These are phyloP conservation scores for Vanrija humicola DNA, from an alignment of 1,284 basidiomycete genomes.

Conservation along the genomic window DNA sequence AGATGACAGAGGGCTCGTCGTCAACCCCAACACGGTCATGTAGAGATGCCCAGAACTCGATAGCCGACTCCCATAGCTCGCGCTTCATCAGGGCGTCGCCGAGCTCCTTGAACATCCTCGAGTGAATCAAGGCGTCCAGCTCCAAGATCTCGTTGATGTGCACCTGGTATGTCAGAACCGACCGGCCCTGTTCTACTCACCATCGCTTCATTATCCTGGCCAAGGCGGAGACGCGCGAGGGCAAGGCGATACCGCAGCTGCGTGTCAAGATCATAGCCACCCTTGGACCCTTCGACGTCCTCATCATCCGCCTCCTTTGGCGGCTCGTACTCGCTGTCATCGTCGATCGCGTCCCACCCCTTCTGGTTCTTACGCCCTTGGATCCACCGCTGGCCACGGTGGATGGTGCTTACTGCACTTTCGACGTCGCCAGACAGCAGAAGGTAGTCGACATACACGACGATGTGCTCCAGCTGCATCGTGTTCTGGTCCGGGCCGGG, in stretches of 20 bases:
- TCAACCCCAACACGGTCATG: constrained; percentile 54
- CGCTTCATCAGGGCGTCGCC: constrained; percentile 77
- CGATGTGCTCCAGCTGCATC: constrained; percentile 51
- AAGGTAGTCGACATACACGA: constrained; percentile 78
- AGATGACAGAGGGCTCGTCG: constrained; percentile 27
- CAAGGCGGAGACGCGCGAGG: constrained; percentile 74
- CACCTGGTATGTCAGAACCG: constrained; percentile 52
- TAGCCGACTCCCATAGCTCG: constrained; percentile 67
- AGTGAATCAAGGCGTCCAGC: constrained; percentile 70
- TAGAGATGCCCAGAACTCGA: constrained; percentile 71
- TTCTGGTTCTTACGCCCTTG: constrained; percentile 67
- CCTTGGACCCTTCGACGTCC: constrained; percentile 47
- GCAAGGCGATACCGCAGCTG: constrained; percentile 83
- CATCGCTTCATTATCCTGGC: constrained; percentile 74
- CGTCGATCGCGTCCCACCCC: constrained; percentile 76
- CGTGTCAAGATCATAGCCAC: constrained; percentile 62
- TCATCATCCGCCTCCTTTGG: constrained; percentile 31
- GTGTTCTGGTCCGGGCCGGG: constrained; percentile 18
- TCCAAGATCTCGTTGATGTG: constrained; percentile 69
- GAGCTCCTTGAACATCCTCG: constrained; percentile 72
- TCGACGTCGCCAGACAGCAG: constrained; percentile 67
- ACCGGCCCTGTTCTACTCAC: constrained; percentile 50
- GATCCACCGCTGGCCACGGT: constrained; percentile 79
- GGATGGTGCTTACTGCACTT: constrained; percentile 65
- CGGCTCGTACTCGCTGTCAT: constrained; percentile 82